These are phyloP conservation scores for Arachnomyces sp. DNA, from an alignment of 2,329 filamentous ascomycete species.

Conservation along the genomic window DNA sequence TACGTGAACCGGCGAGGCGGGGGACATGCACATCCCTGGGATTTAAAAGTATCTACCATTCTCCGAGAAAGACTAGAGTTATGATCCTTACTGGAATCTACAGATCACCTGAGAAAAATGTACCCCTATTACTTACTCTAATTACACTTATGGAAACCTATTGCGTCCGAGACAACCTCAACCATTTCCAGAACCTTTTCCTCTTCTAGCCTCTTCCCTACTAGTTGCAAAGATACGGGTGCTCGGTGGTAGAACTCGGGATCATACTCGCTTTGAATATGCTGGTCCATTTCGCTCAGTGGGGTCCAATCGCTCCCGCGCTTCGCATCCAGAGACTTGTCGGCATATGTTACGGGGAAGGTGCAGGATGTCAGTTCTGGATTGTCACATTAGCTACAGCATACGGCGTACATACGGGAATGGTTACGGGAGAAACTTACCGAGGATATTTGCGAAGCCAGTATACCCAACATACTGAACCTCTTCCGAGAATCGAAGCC, in stretches of 20 bases:
- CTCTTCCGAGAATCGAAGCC: conserved; percentile 18
- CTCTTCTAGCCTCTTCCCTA: conserved; percentile 23
- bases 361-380: conserved; percentile 20
- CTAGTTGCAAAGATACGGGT: conserved; percentile 23
- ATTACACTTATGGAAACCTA: conserved; percentile 14
- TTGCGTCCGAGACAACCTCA: conserved; percentile 25
- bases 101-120: no score
- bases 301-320: conserved; percentile 22
- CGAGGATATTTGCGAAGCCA: conserved; percentile 20
- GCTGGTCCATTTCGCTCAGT: conserved; percentile 19
- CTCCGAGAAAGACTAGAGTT: no score
- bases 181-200: conserved; percentile 31
- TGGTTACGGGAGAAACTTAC: conserved; percentile 14
- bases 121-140: not conserved
- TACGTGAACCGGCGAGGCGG: no score
- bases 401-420: not conserved
- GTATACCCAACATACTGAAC: conserved; percentile 21
- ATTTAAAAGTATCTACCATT: no score
- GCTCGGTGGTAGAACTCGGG: conserved; percentile 24
- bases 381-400: not conserved
- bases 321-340: conserved; percentile 14
- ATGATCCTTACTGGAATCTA: no score
- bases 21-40: no score
- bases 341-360: conserved; percentile 15
- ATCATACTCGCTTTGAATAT: conserved; percentile 21